phyloP scores from a whole-genome alignment of 2,329 filamentous ascomycete genomes.

The Trichophyton equinum region DNA sequence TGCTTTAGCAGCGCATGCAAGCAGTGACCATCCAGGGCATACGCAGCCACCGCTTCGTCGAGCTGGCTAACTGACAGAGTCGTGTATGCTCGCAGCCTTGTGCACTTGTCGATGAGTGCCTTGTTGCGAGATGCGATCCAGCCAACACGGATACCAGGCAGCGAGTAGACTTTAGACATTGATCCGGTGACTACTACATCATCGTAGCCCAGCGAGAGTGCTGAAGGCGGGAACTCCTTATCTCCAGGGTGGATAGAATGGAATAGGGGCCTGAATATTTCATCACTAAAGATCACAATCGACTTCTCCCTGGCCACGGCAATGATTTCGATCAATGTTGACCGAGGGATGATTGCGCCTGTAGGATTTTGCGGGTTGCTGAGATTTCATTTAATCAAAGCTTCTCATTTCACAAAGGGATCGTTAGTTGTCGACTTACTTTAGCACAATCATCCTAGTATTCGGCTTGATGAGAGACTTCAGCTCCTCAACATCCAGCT shows the following conservation, averaged over 20 bases:
- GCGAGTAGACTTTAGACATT: constrained; percentile 72
- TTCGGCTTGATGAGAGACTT: constrained; percentile 44
- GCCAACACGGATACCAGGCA: constrained; percentile 69
- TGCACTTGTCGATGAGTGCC: constrained; percentile 50
- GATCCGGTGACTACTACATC: constrained; percentile 63
- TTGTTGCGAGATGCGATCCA: constrained; percentile 63
- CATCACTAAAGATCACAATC: constrained; percentile 60
- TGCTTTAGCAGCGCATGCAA: constrained; percentile 51
- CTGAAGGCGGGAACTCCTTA: constrained; percentile 50
- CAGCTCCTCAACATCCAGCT: constrained; percentile 55
- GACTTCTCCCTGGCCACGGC: constrained; percentile 49
- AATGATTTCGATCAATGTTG: constrained; percentile 49
- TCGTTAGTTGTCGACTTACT: constrained; percentile 23
- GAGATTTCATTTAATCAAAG: constrained; percentile 47
- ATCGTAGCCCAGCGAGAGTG: constrained; percentile 58
- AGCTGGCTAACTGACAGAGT: constrained; percentile 76
- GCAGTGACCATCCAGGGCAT: constrained; percentile 54
- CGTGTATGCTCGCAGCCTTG: constrained; percentile 63
- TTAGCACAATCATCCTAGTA: constrained; percentile 49
- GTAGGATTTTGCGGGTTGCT: constrained; percentile 77
- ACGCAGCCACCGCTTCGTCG: constrained; percentile 66
- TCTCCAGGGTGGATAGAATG: constrained; percentile 50
- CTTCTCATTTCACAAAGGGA: not conserved
- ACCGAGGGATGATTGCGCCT: constrained; percentile 53
- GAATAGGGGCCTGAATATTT: constrained; percentile 76